Evolutionary conservation across 2,329 filamentous ascomycete genomes (phyloP), one percentile per base, ranked within the genome.

Genomic region (Rosellinia necatrix): DNA sequence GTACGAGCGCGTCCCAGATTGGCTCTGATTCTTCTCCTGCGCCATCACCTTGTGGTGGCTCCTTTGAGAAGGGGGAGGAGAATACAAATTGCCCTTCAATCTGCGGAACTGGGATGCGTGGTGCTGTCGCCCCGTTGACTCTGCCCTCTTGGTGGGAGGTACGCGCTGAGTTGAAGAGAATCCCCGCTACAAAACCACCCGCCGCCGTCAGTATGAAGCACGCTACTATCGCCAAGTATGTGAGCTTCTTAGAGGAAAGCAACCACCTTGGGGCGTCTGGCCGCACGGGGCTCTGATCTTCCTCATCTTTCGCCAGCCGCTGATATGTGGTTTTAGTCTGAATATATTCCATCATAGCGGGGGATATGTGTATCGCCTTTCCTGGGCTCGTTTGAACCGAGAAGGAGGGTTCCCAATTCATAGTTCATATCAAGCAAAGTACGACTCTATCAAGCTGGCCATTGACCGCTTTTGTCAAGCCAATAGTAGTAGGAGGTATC

Each of bases 1-100:
- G 58, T 46, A 60, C 41, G 32, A 60, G 21, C 6, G 58, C 53
- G 19, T 60, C 58, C 58, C 53, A 60, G 27, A 60, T 48, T 21
- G 54, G 58, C 27, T 58, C 58, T 4, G 58, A 55, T 22, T 25
- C 30, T 2, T 49, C 24, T 40, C 47, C 58, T 27, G 44, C 22
- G 22, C 46, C 58, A 12, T 53, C 44, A 15, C 21, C 49, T 19
- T 49, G 53, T 15, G 58, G 52, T 17, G 52, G 57, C 38, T 53
- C 48, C 21, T 47, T 22, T 5, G 52, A 59, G 24, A 56, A 59
- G 6, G 53, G 44, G 3, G 53, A 60, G n/a, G 43, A 37, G 34
- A 44, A 51, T 3, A 51, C 38, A 13, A 60, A 60, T n/a, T 42
- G 13, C 21, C 43, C 15, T 10, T 27, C 9, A n/a, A 54, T 44